Conservation (phyloP, 331 rosid genomes). For the Quercus tomentella region DNA sequence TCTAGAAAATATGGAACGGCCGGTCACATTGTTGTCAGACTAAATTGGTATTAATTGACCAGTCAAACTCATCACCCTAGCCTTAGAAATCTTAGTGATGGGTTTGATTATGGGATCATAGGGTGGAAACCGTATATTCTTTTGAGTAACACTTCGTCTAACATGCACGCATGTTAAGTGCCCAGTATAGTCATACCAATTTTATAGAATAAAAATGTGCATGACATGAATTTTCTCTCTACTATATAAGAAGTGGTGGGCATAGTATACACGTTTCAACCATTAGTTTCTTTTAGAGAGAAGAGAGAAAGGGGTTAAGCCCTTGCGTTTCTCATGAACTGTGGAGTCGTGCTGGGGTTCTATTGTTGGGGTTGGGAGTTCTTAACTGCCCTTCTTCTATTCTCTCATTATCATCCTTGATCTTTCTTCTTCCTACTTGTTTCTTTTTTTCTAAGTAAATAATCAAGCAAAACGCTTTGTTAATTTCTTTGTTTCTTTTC, state of each 20-base stretch:
- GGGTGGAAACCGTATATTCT: neutral
- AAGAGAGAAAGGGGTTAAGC: slow-evolving; percentile 1
- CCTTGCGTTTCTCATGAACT: slow-evolving; percentile 91
- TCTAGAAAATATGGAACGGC: neutral
- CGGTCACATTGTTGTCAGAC: neutral
- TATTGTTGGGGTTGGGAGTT: slow-evolving; percentile 98
- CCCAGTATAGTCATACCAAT: neutral
- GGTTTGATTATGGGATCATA: neutral
- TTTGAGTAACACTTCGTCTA: neutral
- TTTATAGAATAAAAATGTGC: slow-evolving; percentile 1
- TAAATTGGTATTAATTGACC: neutral
- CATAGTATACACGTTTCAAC: slow-evolving; percentile 33
- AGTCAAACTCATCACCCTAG: slow-evolving; percentile 1
- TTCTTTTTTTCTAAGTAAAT: neutral
- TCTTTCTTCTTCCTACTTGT: neutral
- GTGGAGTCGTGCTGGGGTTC: slow-evolving; percentile 99
- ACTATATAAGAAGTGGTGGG: slow-evolving; percentile 22
- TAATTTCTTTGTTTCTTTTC: neutral
- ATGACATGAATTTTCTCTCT: neutral
- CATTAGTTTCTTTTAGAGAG: slow-evolving; percentile 6
- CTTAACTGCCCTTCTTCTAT: slow-evolving; percentile 98
- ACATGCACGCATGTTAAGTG: neutral
- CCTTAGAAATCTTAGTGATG: neutral
- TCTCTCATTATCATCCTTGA: slow-evolving; percentile 32
- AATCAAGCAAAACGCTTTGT: neutral